Evolutionary conservation across 129 eudicot species (phyloP).

Genomic region (Lactuca saligna): DNA sequence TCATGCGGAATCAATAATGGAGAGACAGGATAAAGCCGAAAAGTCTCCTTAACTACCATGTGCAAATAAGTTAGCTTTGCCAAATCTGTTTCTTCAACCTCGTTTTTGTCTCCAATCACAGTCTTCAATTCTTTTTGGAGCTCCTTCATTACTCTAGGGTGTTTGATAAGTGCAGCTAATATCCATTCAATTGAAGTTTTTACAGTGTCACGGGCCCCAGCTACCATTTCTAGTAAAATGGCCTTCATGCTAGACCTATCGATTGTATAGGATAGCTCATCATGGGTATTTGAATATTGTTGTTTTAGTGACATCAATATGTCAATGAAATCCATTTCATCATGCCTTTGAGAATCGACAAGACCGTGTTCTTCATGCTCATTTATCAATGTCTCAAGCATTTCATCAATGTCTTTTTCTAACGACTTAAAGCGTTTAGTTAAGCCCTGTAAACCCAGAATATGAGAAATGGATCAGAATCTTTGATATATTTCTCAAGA

Average conservation of each 20-base stretch:
- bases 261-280: too few relatives aligned
- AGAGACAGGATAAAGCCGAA: conserved; percentile 34
- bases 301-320: too few relatives aligned
- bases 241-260: too few relatives aligned
- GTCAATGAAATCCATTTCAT: conserved; percentile 36
- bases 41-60: conserved; percentile 39
- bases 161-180: too few relatives aligned
- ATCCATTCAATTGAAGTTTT: too few relatives aligned
- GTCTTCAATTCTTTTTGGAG: conserved; percentile 38
- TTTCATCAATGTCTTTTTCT: conserved; percentile 20
- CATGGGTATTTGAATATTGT: too few relatives aligned
- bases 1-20: conserved; percentile 41
- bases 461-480: neutral
- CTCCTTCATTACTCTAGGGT: conserved; percentile 31
- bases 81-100: neutral
- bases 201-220: too few relatives aligned
- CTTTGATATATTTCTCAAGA: neutral
- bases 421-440: conserved; percentile 20
- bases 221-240: too few relatives aligned
- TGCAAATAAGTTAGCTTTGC: conserved; percentile 32
- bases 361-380: conserved; percentile 32
- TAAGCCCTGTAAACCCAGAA: conserved; percentile 23
- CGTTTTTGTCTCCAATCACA: conserved; percentile 27
- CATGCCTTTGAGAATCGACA: neutral
- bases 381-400: conserved; percentile 30